Evolutionary conservation across 2,329 filamentous ascomycete genomes (phyloP).

Genomic region (Nigrograna mackinnonii): DNA sequence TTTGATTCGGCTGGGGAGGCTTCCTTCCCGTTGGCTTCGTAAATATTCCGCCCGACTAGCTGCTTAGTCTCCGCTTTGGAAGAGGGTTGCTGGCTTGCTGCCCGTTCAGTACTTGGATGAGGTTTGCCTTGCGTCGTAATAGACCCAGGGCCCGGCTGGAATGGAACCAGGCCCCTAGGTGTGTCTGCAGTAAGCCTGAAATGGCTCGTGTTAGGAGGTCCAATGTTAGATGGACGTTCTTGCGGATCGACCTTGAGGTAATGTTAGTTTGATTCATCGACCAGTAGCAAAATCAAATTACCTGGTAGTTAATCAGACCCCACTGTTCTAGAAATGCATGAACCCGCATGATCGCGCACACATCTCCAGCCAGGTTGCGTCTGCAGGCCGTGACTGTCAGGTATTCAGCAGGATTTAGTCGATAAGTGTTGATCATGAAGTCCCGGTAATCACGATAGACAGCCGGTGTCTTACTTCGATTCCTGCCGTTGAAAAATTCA

Average conservation of each 20-base stretch:
- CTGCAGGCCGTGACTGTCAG: constrained; percentile 95
- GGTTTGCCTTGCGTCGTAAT: constrained; percentile 62
- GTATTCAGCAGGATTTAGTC: constrained; percentile 93
- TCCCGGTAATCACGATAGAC: constrained; percentile 99
- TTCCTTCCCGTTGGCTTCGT: constrained; percentile 88
- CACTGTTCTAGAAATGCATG: constrained; percentile 98
- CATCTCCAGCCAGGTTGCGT: constrained; percentile 92
- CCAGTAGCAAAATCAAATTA: constrained; percentile 43
- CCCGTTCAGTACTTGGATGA: constrained; percentile 70
- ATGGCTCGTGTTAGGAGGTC: constrained; percentile 94
- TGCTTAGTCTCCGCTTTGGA: constrained; percentile 84
- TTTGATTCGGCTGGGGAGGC: constrained; percentile 71
- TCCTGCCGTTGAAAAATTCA: constrained; percentile 98
- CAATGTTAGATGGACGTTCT: constrained; percentile 91
- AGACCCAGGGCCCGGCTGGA: constrained; percentile 85
- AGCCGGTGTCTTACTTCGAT: constrained; percentile 95
- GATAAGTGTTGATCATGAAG: constrained; percentile 99
- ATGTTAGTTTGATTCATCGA: constrained; percentile 4
- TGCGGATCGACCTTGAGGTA: constrained; percentile 85
- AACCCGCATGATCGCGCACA: constrained; percentile 98
- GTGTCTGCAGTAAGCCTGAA: constrained; percentile 97
- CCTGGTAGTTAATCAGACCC: constrained; percentile 99
- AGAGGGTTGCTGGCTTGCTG: constrained; percentile 66
- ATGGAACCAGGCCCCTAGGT: constrained; percentile 89
- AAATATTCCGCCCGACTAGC: constrained; percentile 93